Evolutionary conservation across 768 basidiomycete species (phyloP).

Genomic region (Psilocybe cyanescens): DNA sequence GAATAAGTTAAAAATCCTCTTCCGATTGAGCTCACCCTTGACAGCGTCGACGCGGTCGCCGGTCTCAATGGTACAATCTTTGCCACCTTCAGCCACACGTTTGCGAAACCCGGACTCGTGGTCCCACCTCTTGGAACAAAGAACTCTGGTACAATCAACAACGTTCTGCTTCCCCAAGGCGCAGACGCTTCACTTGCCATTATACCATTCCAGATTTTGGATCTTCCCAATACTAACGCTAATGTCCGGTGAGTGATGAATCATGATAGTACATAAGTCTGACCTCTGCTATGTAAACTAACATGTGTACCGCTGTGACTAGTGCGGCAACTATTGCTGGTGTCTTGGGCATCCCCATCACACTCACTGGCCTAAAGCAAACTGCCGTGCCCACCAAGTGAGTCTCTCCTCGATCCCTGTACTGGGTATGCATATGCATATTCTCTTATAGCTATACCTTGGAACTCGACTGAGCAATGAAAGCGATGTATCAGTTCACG

Average conservation of each 20-base stretch:
- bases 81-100: slow-evolving; percentile 62
- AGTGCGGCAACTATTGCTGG: slow-evolving; percentile 37
- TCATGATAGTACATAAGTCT: background rate
- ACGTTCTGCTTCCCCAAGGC: slow-evolving; percentile 62
- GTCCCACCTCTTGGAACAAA: slow-evolving; percentile 52
- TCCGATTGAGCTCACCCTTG: slow-evolving; percentile 48
- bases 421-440: background rate
- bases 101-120: slow-evolving; percentile 54
- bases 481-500: background rate
- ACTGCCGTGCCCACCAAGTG: slow-evolving; percentile 38
- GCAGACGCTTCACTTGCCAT: slow-evolving; percentile 52
- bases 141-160: slow-evolving; percentile 60
- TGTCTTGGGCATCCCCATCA: slow-evolving; percentile 35
- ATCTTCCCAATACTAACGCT: slow-evolving; percentile 46
- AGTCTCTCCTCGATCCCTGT: slow-evolving; percentile 11
- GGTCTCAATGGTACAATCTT: slow-evolving; percentile 57
- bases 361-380: slow-evolving; percentile 39
- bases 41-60: slow-evolving; percentile 43
- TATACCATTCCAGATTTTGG: slow-evolving; percentile 56
- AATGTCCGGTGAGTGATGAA: slow-evolving; percentile 35
- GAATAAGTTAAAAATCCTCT: slow-evolving; percentile 45
- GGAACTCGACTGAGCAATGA: slow-evolving; percentile 7
- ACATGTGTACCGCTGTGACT: background rate
- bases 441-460: slow-evolving; percentile 14
- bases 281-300: no score